Evolutionary conservation across 208 protist genomes (phyloP), one percentile per base, ranked within the genome.

Genomic region (Tritrichomonas foetus): DNA sequence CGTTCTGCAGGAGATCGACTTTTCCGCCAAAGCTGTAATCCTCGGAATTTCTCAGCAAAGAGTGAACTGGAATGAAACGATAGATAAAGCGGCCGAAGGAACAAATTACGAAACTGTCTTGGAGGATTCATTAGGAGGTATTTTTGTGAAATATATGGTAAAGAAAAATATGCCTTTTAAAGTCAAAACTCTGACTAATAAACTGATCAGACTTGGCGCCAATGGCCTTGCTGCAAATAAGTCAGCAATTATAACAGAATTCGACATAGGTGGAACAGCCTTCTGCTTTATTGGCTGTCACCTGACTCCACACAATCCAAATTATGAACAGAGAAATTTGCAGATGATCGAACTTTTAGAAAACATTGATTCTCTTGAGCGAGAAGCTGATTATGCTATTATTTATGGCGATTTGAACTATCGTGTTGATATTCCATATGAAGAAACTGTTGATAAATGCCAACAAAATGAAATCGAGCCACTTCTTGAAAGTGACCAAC

Each of bases 391-490:
- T 89, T 89, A 89, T 50, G 11, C 47, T 9, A 30, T 89, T 0
- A 61, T 89, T 57, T 36, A 57, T 25, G 78, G 78, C 16, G 78
- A 89, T 89, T 53, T 89, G 47, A 89, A 89, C 16, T 89, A 53
- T 49, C 44, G 78, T 33, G 2, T 89, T n/a, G 25, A 53, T 49
- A 33, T 89, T 20, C 39, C 78, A 89, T 89, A 53, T 49, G 47
- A 89, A 61, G 39, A 89, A 57, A 47, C 47, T 39, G 78, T 89
- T 57, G 30, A 57, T 33, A 5, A 57, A 16, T 20, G 14, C 3
- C 14, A 53, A 13, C 14, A 89, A 39, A 11, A 30, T 3, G 41
- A 89, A 3, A 61, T 89, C 20, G 16, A 53, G 20, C 27, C 33
- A 16, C 47, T 89, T 22, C 30, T 89, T 33, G 47, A 89, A 57